Evolutionary conservation across 768 basidiomycete species (phyloP).

Genomic region (Phylloporus rhodoxanthus): DNA sequence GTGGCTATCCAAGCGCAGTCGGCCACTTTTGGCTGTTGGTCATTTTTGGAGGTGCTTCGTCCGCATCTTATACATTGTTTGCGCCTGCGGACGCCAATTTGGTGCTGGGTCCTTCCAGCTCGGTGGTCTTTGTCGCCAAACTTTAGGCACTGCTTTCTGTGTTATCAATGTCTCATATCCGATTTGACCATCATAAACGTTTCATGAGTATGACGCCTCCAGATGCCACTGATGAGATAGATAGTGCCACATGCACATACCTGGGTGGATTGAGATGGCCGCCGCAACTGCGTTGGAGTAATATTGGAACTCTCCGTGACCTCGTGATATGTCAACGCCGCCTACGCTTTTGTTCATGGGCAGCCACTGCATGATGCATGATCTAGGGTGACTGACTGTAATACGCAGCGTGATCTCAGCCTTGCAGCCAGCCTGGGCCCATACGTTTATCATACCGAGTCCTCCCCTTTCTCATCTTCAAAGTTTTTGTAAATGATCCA

Average conservation of each 20-base stretch:
- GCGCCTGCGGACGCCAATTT: neutral
- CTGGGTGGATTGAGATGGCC: neutral
- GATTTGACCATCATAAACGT: neutral
- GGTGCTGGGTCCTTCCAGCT: neutral
- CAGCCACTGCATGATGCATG: neutral
- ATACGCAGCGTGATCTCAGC: neutral
- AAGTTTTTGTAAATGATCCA: slow-evolving; percentile 81
- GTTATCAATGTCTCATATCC: neutral
- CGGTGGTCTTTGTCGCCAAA: neutral
- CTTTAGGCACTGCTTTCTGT: neutral
- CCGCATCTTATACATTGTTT: neutral
- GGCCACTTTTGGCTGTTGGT: neutral
- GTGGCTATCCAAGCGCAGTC: neutral
- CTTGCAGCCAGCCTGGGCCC: neutral
- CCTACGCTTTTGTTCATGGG: neutral
- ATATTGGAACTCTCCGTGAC: neutral
- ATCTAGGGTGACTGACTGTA: neutral
- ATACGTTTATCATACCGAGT: neutral
- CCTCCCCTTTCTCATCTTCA: slow-evolving; percentile 26
- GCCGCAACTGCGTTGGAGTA: neutral
- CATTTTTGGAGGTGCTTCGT: neutral
- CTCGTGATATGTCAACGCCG: slow-evolving; percentile 1
- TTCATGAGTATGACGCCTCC: neutral
- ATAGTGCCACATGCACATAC: slow-evolving; percentile 1
- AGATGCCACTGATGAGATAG: slow-evolving; percentile 5